Percentiles rank a stretch among this genome's conserved stretches.
phyloP scores from a whole-genome alignment of 2,329 filamentous ascomycete genomes.

The Neonectria neomacrospora region DNA sequence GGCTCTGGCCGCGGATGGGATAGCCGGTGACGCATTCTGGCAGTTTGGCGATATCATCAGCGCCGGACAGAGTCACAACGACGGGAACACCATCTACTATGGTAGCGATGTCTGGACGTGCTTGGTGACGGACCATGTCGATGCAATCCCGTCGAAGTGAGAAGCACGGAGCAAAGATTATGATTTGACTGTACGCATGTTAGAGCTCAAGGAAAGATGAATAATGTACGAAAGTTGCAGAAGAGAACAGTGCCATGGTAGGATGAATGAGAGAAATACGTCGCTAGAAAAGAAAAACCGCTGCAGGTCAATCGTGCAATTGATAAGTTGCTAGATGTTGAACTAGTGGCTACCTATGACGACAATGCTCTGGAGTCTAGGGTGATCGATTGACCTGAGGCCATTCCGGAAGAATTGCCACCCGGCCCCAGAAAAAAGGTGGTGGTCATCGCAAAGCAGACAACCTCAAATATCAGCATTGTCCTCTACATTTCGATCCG shows the following conservation, averaged over 20 bases:
- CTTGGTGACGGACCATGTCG: conserved; percentile 57
- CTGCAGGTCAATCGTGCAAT: not conserved
- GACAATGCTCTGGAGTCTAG: not conserved
- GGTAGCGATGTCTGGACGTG: conserved; percentile 55
- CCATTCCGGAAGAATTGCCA: conserved; percentile 42
- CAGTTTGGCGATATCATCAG: conserved; percentile 55
- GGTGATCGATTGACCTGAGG: not conserved
- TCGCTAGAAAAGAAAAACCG: not conserved
- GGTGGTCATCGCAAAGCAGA: conserved; percentile 8
- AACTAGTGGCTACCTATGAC: not conserved
- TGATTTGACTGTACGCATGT: not conserved
- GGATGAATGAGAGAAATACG: not conserved
- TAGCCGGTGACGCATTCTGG: conserved; percentile 54
- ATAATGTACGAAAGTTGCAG: not conserved
- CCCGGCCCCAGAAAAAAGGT: conserved; percentile 32
- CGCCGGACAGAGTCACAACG: conserved; percentile 54
- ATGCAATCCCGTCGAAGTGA: conserved; percentile 2
- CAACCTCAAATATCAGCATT: conserved; percentile 12
- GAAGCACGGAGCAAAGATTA: too few relatives aligned
- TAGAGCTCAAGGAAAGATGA: not conserved
- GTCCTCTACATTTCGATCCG: not conserved
- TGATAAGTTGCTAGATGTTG: not conserved
- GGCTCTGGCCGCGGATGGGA: conserved; percentile 46
- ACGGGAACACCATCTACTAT: conserved; percentile 59
- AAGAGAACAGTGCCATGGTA: not conserved